phyloP scores from a whole-genome alignment of 2,329 filamentous ascomycete genomes.

The Alternaria gansuensis region DNA sequence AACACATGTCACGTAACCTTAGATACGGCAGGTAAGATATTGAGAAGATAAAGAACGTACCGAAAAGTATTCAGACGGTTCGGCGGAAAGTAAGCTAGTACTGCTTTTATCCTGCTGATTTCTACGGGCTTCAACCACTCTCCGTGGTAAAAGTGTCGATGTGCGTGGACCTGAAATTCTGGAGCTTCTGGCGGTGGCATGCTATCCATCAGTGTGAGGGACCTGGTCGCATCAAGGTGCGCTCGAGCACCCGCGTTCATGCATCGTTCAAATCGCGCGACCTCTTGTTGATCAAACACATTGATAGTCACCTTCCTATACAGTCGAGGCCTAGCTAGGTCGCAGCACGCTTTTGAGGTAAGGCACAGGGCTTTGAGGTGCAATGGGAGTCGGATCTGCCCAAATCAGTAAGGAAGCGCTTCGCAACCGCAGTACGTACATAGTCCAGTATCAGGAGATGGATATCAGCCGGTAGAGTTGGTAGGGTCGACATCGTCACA shows the following conservation, averaged over 20 bases:
- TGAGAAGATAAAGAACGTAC: background rate
- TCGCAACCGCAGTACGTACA: background rate
- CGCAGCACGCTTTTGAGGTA: background rate
- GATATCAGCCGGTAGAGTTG: background rate
- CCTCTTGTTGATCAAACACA: background rate
- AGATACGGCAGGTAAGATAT: background rate
- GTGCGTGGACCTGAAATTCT: background rate
- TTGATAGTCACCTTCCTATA: constrained; percentile 2
- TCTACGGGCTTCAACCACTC: background rate
- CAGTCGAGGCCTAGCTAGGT: background rate
- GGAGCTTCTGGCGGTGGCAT: background rate
- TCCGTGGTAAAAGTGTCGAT: background rate
- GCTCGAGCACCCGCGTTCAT: background rate
- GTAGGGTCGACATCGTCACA: background rate
- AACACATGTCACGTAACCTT: background rate
- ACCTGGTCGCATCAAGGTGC: background rate
- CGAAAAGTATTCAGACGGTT: background rate
- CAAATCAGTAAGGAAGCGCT: background rate
- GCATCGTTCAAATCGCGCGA: background rate
- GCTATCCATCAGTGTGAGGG: background rate
- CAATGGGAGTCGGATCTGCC: background rate
- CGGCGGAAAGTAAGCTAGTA: background rate
- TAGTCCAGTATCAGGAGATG: background rate
- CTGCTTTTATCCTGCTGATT: background rate
- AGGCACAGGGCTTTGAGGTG: constrained; percentile 1